These are phyloP conservation scores for Verticillium dahliae DNA, from an alignment of 2,329 filamentous ascomycete genomes.

Conservation along the genomic window DNA sequence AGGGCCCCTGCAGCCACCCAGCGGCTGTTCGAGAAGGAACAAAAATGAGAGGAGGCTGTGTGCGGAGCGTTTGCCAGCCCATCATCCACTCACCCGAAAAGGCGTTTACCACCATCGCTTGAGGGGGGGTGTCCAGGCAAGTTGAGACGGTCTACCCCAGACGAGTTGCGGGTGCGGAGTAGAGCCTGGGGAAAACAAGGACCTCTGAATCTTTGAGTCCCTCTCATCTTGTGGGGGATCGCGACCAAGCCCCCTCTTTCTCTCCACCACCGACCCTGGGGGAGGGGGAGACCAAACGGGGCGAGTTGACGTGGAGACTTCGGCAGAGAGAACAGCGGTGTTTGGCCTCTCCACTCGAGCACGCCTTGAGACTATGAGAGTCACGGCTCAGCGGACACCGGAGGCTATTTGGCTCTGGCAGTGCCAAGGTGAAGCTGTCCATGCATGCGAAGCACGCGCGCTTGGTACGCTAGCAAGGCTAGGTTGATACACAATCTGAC, in stretches of 20 bases:
- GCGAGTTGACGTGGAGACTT: not conserved
- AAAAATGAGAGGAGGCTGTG: not conserved
- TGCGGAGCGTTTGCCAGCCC: not conserved
- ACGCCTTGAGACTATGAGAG: not conserved
- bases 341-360: not conserved
- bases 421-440: not conserved
- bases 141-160: not conserved
- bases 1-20: not conserved
- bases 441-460: not conserved
- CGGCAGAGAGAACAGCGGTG: not conserved
- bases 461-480: not conserved
- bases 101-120: not conserved
- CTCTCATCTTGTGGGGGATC: not conserved
- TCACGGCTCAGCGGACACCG: not conserved
- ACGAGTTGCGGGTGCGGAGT: not conserved
- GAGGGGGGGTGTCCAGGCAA: not conserved
- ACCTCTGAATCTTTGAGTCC: not conserved
- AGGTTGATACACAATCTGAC: not conserved
- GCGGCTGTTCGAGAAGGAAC: not conserved
- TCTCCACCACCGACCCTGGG: not conserved
- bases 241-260: not conserved
- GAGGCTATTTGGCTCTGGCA: not conserved
- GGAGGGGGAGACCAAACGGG: not conserved
- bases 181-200: not conserved
- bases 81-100: not conserved